Evolutionary conservation across 1,284 basidiomycete genomes (phyloP).

Genomic region (Ceratobasidium sp.): DNA sequence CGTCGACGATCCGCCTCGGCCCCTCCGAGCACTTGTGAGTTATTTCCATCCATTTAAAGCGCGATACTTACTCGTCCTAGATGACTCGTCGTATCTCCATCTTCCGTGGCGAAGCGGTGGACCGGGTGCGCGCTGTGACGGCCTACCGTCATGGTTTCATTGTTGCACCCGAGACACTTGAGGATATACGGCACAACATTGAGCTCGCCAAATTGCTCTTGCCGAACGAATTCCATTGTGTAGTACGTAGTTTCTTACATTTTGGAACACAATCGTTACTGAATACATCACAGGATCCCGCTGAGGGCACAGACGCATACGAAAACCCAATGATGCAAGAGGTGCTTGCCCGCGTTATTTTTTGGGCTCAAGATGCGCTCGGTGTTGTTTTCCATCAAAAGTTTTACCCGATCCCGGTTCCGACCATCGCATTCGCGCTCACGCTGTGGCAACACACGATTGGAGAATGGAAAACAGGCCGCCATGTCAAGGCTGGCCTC

Average conservation of each 20-base stretch:
- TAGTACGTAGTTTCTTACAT: background rate
- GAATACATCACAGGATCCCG: background rate
- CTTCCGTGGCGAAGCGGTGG: background rate
- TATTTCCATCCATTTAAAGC: background rate
- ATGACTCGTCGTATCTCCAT: slow-evolving; percentile 9
- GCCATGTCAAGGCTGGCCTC: background rate
- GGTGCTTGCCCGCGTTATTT: background rate
- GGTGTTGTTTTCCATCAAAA: background rate
- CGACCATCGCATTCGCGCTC: slow-evolving; percentile 5
- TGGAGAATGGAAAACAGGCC: slow-evolving; percentile 19
- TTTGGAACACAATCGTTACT: background rate
- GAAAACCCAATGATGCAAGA: background rate
- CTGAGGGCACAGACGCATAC: background rate
- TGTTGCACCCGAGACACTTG: background rate
- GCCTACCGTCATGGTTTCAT: background rate
- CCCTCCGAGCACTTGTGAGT: background rate
- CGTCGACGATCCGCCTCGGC: background rate
- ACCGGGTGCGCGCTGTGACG: background rate
- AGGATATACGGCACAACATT: background rate
- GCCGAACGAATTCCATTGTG: slow-evolving; percentile 6
- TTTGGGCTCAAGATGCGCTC: background rate
- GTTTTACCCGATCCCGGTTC: slow-evolving; percentile 11
- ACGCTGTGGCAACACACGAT: slow-evolving; percentile 20
- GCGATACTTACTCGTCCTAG: background rate
- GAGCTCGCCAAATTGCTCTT: background rate